Base-by-base conservation (phyloP, 129 eudicot species). In the Flaveria bidentis region DNA sequence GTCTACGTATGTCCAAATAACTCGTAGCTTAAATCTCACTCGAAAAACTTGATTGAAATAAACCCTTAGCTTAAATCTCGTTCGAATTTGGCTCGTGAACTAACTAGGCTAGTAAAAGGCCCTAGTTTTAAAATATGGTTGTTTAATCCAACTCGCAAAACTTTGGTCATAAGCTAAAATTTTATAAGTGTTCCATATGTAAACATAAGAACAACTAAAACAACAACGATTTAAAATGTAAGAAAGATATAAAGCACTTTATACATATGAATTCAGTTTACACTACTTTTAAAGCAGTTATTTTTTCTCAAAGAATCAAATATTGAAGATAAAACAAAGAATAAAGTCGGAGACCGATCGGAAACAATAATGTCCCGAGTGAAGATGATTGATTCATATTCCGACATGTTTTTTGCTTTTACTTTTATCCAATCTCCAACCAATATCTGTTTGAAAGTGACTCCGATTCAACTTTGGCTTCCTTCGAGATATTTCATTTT, bases 381-480 rank as follows among this genome's bases (percentile, higher is more conserved):
- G 41, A 36, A 36, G 41, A 36, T 36, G 41, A 36, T 15, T 26
- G 60, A 53, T 69, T 69, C 73, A 63, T 72, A 63, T 22, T 72
- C 78, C 79, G 67, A 80, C 83, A 80, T 80, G 18, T 80, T 53
- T 64, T 66, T 46, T 72, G 16, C 67, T 72, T 79, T 79, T 30
- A 6, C 75, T 66, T 80, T 80, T 73, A 65, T 51, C 78, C 41
- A 41, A 71, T 71, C 65, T 72, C 73, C 67, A 73, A 79, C 78
- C 73, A 39, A 18, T 30, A 63, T 79, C 73, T 71, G 69, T 61
- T 72, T 69, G 76, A 78, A 57, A 78, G 76, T 17, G 61, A 78
- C 58, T 16, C 70, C 46, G 66, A 71, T 79, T 64, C 22, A 72
- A n/a, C 83, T 80, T 80, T 80, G 5, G 78, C 46, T 73, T 66